phyloP scores from a whole-genome alignment of 441 rosid genomes.

The Eutrema salsugineum region DNA sequence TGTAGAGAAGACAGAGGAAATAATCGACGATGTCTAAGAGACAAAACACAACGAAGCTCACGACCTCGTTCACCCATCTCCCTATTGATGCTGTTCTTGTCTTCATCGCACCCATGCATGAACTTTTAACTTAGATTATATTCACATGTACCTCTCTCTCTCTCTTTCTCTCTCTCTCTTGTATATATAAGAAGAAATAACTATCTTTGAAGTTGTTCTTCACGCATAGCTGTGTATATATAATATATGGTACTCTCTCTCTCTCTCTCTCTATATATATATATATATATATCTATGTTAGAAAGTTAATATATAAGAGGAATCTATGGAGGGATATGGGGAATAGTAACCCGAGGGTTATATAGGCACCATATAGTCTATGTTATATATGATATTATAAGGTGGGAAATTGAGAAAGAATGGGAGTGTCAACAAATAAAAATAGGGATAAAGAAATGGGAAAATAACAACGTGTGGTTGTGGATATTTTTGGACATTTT shows the following conservation, averaged over 20 bases:
- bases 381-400: background rate
- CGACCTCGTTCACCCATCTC: slow-evolving; percentile 40
- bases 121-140: background rate
- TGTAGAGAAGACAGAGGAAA: slow-evolving; percentile 58
- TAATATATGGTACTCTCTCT: background rate
- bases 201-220: background rate
- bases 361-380: slow-evolving; percentile 41
- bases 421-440: background rate
- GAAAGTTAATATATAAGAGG: background rate
- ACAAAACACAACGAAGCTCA: slow-evolving; percentile 79
- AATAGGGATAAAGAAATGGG: background rate
- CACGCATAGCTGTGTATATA: background rate
- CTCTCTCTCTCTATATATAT: background rate
- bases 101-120: slow-evolving; percentile 36
- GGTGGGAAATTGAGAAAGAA: background rate
- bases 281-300: too few relatives aligned
- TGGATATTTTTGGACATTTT: background rate
- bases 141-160: background rate
- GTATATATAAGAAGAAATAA: background rate
- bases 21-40: slow-evolving; percentile 70
- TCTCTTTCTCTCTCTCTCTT: background rate
- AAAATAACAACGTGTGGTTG: background rate
- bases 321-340: slow-evolving; percentile 24
- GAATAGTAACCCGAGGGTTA: slow-evolving; percentile 22
- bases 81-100: slow-evolving; percentile 36